A percentile compares a stretch with the other conserved stretches of the same genome.
These are phyloP conservation scores for Orbilia quercus DNA, from an alignment of 2,329 filamentous ascomycete species.

Conservation along the genomic window DNA sequence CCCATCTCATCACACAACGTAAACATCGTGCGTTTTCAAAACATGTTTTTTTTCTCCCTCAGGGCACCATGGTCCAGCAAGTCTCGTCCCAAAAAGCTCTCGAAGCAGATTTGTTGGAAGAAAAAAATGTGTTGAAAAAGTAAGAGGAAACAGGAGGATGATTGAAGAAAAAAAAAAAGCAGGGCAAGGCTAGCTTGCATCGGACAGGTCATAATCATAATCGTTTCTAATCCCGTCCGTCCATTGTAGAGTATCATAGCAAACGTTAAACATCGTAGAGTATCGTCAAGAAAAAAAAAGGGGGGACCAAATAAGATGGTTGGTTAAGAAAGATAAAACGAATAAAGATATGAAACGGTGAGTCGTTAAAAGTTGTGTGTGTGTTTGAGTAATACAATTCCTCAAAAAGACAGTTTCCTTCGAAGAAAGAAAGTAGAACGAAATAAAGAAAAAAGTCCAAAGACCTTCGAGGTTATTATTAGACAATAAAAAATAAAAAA, in stretches of 20 bases:
- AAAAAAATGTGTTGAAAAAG: conserved; percentile 17
- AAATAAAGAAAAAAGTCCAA: conserved; percentile 31
- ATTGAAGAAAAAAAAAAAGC: conserved; percentile 31
- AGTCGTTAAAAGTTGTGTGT: too few species aligned
- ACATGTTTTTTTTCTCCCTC: conserved; percentile 35
- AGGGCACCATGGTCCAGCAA: conserved; percentile 56
- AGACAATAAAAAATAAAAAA: conserved; percentile 14
- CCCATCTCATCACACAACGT: too few species aligned
- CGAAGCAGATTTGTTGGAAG: conserved; percentile 53
- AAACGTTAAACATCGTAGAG: conserved; percentile 7
- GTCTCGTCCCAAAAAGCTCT: conserved; percentile 55
- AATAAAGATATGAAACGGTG: too few species aligned
- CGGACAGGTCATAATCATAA: conserved; percentile 10
- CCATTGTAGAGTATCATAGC: too few species aligned
- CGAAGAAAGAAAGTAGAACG: not conserved
- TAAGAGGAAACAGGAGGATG: conserved; percentile 27
- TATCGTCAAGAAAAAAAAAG: conserved; percentile 27
- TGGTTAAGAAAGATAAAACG: too few species aligned
- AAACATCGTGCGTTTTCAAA: conserved; percentile 19
- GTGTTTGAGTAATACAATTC: too few species aligned
- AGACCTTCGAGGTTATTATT: conserved; percentile 50
- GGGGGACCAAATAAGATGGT: too few species aligned
- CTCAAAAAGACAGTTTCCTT: conserved; percentile 18
- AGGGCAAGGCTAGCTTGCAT: conserved; percentile 11
- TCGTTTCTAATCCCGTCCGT: too few species aligned